Conservation (phyloP, 208 protist genomes). For the Dictyostelium gargantuum region DNA sequence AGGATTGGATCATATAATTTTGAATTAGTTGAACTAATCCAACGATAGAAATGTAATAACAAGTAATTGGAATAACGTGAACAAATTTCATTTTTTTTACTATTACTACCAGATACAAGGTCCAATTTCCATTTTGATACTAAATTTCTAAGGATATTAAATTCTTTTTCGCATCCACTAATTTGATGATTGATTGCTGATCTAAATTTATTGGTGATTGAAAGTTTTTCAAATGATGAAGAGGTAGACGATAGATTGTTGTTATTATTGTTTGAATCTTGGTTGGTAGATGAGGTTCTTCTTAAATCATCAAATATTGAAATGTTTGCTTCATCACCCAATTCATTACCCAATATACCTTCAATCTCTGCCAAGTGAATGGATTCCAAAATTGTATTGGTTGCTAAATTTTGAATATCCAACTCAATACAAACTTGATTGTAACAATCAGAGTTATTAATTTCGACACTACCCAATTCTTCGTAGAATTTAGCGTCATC, state of each 20-base stretch:
- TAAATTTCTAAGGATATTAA: constrained; percentile 12
- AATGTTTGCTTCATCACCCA: background rate
- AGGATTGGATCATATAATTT: constrained; percentile 83
- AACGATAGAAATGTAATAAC: constrained; percentile 81
- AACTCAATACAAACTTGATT: constrained; percentile 82
- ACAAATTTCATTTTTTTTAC: background rate
- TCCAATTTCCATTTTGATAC: constrained; percentile 40
- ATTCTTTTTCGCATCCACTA: constrained; percentile 26
- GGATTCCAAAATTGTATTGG: constrained; percentile 84
- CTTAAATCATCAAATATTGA: background rate
- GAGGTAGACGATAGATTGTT: background rate
- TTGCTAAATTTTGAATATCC: constrained; percentile 72
- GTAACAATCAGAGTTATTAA: constrained; percentile 80
- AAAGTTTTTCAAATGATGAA: background rate
- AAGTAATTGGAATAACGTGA: constrained; percentile 61
- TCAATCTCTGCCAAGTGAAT: constrained; percentile 68
- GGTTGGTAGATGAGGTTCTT: too few species aligned
- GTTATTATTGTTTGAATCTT: background rate
- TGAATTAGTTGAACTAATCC: constrained; percentile 78
- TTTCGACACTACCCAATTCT: constrained; percentile 71
- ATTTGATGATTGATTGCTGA: background rate
- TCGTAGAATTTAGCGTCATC: constrained; percentile 79
- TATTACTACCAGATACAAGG: background rate
- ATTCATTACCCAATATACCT: constrained; percentile 38
- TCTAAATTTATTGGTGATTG: background rate